Evolutionary conservation across 148 eudicot genomes (phyloP).

Genomic region (Talinum fruticosum): DNA sequence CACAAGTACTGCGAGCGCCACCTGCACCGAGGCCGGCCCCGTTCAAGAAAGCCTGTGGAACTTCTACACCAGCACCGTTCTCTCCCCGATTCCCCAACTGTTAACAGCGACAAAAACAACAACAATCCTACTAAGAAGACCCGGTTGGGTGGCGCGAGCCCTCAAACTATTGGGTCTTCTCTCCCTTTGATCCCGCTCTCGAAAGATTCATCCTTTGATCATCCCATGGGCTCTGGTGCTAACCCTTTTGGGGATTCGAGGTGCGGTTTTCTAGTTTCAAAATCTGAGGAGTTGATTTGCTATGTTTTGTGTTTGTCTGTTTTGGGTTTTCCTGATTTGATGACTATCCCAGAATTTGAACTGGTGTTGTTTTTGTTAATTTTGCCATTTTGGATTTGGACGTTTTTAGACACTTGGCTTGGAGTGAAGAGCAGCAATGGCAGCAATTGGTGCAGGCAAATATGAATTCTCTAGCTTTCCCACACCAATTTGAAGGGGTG

Average conservation of each 20-base stretch:
- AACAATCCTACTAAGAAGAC: slow-evolving; percentile 34
- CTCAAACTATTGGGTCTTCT: slow-evolving; percentile 19
- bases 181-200: neutral
- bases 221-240: slow-evolving; percentile 20
- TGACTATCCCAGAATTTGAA: too few species aligned
- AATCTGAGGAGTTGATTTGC: neutral
- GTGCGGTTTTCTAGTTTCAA: slow-evolving; percentile 22
- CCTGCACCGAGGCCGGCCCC: slow-evolving; percentile 80
- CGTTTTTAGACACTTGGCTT: slow-evolving; percentile 43
- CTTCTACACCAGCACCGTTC: slow-evolving; percentile 22
- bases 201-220: slow-evolving; percentile 29
- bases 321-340: too few species aligned
- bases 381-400: neutral
- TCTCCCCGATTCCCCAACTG: slow-evolving; percentile 15
- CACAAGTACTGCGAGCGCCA: slow-evolving; percentile 92
- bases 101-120: slow-evolving; percentile 2
- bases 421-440: slow-evolving; percentile 57
- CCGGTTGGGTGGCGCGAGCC: slow-evolving; percentile 20
- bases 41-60: slow-evolving; percentile 99
- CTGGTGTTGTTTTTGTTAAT: neutral
- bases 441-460: slow-evolving; percentile 31
- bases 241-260: slow-evolving; percentile 32
- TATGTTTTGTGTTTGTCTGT: neutral
- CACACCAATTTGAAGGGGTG: slow-evolving; percentile 33
- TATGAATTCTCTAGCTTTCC: slow-evolving; percentile 26